Percentiles rank a stretch among this genome's conserved stretches.
Conservation (phyloP, 768 basidiomycete species). For the Termitomyces sp. region DNA sequence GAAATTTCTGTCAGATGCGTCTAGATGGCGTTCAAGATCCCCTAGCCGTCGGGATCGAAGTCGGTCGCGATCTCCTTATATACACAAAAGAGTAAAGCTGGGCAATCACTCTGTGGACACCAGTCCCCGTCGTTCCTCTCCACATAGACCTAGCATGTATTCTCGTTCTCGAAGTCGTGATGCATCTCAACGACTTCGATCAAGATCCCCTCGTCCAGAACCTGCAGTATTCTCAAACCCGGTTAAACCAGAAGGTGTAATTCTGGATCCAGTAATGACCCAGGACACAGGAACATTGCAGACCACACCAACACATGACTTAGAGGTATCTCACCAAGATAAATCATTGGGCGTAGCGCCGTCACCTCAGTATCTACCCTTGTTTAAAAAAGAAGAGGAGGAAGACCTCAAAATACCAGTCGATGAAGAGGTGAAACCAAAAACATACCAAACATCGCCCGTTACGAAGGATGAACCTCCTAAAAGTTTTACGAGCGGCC, state of each 20-base stretch:
- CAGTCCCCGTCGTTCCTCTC: slow-evolving; percentile 21
- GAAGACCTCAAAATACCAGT: neutral
- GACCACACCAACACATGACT: neutral
- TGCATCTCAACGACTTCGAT: slow-evolving; percentile 2
- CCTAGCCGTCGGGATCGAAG: slow-evolving; percentile 23
- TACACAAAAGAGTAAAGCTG: slow-evolving; percentile 18
- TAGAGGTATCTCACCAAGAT: neutral
- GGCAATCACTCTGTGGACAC: slow-evolving; percentile 25
- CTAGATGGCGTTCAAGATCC: slow-evolving; percentile 19
- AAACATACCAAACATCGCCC: neutral
- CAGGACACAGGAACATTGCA: neutral
- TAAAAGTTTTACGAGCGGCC: neutral
- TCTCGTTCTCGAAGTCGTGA: slow-evolving; percentile 14
- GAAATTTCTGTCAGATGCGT: neutral
- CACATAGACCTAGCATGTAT: neutral
- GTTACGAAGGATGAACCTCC: neutral
- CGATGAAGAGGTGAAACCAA: neutral
- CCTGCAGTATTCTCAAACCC: neutral
- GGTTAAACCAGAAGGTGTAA: neutral
- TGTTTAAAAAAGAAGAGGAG: neutral
- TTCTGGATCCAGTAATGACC: neutral
- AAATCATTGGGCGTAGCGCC: neutral
- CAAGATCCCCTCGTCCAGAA: slow-evolving; percentile 11
- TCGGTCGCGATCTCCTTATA: slow-evolving; percentile 19
- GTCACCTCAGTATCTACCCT: neutral